Evolutionary conservation across 2,329 filamentous ascomycete species (phyloP), one percentile per base, ranked within the genome.

Genomic region (Ustilaginoidea virens): DNA sequence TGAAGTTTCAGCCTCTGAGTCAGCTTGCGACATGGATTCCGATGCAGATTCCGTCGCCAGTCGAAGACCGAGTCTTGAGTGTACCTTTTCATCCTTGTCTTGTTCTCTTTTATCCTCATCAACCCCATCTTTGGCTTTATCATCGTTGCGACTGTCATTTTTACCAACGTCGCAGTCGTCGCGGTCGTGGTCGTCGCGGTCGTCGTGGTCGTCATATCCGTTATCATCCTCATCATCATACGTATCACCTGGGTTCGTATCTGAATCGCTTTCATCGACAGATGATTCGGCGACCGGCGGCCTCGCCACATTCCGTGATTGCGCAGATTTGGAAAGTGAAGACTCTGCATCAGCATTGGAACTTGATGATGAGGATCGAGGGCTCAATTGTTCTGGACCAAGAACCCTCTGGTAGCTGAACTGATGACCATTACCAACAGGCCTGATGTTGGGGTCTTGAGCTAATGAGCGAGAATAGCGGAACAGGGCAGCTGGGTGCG

Each of bases 401-500:
- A 51, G 18, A 23, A 39, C 39, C 26, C 54, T 48, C 34, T 45
- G 47, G 31, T 58, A 58, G 42, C 55, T 58, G 29, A 59, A 58
- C 23, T 56, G 51, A 35, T 58, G 53, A n/a, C 51, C 53, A 35
- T 50, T 47, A 9, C 55, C 55, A 9, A 53, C 45, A 5, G 60
- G 58, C 29, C 47, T 53, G 28, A 65, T 64, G 33, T 50, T 53
- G 9, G 54, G 49, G 27, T 56, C 52, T 26, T 50, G 46, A 11
- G 40, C 35, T 9, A 52, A 32, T n/a, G 49, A 32, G 10, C 42
- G 45, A 27, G 45, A 39, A 25, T 44, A 42, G 31, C 45, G 46
- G 28, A 46, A 41, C 33, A 52, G 51, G 32, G 44, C 39, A 32
- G 49, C 42, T 40, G 49, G 39, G 36, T 44, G 45, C 10, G 43